Evolutionary conservation across 768 basidiomycete genomes (phyloP).

Genomic region (Lactarius pseudohatsudake): DNA sequence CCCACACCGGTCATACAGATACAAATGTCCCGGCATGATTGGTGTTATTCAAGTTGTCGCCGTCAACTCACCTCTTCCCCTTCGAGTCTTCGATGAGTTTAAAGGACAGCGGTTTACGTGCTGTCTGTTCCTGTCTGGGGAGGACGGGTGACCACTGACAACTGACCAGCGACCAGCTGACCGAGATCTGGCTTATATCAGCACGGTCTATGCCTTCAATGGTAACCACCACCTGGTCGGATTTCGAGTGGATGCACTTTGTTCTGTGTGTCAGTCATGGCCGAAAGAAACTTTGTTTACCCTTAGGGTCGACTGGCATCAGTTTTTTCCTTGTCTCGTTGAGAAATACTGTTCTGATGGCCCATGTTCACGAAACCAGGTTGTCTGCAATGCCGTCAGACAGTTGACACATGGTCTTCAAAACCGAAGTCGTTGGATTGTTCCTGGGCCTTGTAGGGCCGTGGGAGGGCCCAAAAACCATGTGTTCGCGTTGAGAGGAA

Average conservation of each 20-base stretch:
- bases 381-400: neutral
- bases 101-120: neutral
- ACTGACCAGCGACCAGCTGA: neutral
- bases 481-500: neutral
- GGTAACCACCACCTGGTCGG: neutral
- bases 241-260: neutral
- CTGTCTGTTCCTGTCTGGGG: neutral
- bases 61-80: neutral
- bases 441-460: neutral
- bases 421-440: neutral
- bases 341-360: neutral
- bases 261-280: neutral
- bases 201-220: neutral
- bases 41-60: neutral
- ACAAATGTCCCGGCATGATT: neutral
- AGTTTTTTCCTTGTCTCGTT: neutral
- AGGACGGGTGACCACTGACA: neutral
- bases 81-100: neutral
- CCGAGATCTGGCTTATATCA: neutral
- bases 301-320: neutral
- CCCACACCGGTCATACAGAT: neutral
- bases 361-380: neutral
- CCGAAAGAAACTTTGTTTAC: neutral
- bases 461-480: neutral
- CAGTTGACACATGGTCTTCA: neutral